These are phyloP conservation scores for Ricinus communis DNA, from an alignment of 345 rosid species.

Conservation along the genomic window DNA sequence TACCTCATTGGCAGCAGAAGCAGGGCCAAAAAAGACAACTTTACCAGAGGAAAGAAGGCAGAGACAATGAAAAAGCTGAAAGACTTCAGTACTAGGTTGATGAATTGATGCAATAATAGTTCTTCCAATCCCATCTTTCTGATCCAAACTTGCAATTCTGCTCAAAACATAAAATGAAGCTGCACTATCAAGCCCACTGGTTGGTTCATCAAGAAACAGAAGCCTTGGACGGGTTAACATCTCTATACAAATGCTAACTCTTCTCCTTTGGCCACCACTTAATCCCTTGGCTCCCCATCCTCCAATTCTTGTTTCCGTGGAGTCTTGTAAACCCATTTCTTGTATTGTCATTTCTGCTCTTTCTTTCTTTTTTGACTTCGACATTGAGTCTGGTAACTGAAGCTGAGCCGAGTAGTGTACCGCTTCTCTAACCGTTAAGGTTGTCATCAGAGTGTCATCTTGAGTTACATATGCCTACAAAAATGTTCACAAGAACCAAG, in stretches of 20 bases:
- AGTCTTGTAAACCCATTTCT: conserved; percentile 28
- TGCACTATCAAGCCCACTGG: conserved; percentile 33
- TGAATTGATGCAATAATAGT: conserved; percentile 30
- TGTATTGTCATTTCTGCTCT: conserved; percentile 23
- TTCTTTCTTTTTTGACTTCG: conserved; percentile 20
- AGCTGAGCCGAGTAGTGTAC: conserved; percentile 28
- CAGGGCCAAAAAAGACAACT: conserved; percentile 26
- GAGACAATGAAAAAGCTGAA: conserved; percentile 23
- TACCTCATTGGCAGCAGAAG: conserved; percentile 26
- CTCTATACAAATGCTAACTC: conserved; percentile 31
- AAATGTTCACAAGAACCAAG: not conserved
- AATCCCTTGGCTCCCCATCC: conserved; percentile 27
- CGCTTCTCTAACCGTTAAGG: conserved; percentile 24
- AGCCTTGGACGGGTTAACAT: conserved; percentile 23
- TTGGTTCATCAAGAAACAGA: conserved; percentile 28
- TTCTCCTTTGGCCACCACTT: conserved; percentile 29
- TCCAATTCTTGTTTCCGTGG: conserved; percentile 26
- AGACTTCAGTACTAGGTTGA: conserved; percentile 29
- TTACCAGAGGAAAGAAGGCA: conserved; percentile 29
- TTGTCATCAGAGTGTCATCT: conserved; percentile 29
- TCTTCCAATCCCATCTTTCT: conserved; percentile 18
- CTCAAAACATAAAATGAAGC: conserved; percentile 28
- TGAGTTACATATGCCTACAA: conserved; percentile 32
- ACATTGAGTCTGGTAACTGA: conserved; percentile 24
- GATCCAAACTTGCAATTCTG: conserved; percentile 6